Percentiles rank a stretch among this genome's conserved stretches.
These are phyloP conservation scores for Fusarium sp. DNA, from an alignment of 2,329 filamentous ascomycete genomes.

Conservation along the genomic window DNA sequence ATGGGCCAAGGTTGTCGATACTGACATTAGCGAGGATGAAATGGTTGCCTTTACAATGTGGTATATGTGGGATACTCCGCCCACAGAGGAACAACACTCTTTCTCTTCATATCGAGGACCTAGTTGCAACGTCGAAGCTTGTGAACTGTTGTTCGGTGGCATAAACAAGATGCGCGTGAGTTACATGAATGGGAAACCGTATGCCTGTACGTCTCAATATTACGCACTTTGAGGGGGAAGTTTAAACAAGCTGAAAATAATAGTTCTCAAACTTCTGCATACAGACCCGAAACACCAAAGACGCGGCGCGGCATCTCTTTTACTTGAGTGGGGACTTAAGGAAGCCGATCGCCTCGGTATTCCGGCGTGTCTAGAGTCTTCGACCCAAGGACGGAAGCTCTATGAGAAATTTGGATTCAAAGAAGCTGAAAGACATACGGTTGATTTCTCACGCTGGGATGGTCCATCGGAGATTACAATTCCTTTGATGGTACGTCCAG, in stretches of 20 bases:
- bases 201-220: conserved; percentile 53
- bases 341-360: conserved; percentile 56
- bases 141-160: conserved; percentile 51
- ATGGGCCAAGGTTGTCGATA: conserved; percentile 57
- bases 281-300: conserved; percentile 57
- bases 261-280: conserved; percentile 57
- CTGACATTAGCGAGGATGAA: conserved; percentile 48
- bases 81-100: conserved; percentile 40
- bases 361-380: conserved; percentile 57
- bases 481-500: conserved; percentile 48
- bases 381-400: conserved; percentile 50
- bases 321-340: conserved; percentile 54
- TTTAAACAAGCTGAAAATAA: neutral
- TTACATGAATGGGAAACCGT: conserved; percentile 52
- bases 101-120: conserved; percentile 48
- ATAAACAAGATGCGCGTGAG: conserved; percentile 52
- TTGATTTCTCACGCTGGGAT: conserved; percentile 52
- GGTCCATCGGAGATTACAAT: conserved; percentile 41
- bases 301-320: conserved; percentile 54
- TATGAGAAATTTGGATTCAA: conserved; percentile 57
- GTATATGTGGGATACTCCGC: conserved; percentile 51
- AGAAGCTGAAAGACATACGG: conserved; percentile 47
- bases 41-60: conserved; percentile 57
- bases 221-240: no score
- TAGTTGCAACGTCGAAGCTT: conserved; percentile 54